A percentile compares a stretch with the other conserved stretches of the same genome.
Evolutionary conservation across 352 stramenopile species (phyloP).

Genomic region (Globisporangium ultimum): DNA sequence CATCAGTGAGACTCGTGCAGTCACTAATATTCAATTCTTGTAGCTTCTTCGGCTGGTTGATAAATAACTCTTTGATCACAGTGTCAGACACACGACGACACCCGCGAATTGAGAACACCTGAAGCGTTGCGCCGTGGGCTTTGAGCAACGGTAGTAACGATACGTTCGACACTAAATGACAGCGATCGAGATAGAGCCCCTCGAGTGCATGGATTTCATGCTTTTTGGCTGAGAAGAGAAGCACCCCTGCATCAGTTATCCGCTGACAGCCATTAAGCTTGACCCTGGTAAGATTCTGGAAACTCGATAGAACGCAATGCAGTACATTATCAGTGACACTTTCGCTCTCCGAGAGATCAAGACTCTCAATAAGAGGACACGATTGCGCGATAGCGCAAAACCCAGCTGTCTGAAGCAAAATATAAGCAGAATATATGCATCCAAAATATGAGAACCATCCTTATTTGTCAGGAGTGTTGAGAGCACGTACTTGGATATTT

Average conservation of each 20-base stretch:
- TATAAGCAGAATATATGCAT: background rate
- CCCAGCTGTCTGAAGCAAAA: slow-evolving; percentile 45
- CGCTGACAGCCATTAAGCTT: slow-evolving; percentile 42
- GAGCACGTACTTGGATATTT: slow-evolving; percentile 29
- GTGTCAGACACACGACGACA: slow-evolving; percentile 34
- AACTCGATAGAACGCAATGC: slow-evolving; percentile 22
- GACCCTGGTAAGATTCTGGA: slow-evolving; percentile 36
- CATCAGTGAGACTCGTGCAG: slow-evolving; percentile 47
- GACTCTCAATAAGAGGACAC: slow-evolving; percentile 24
- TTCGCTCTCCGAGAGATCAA: slow-evolving; percentile 44
- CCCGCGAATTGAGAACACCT: slow-evolving; percentile 36
- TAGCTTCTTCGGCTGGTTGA: slow-evolving; percentile 37
- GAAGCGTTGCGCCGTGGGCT: slow-evolving; percentile 23
- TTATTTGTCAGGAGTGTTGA: slow-evolving; percentile 7
- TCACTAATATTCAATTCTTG: slow-evolving; percentile 58
- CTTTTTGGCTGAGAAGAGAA: slow-evolving; percentile 36
- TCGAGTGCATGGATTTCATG: slow-evolving; percentile 19
- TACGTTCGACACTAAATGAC: slow-evolving; percentile 34
- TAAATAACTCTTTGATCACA: slow-evolving; percentile 48
- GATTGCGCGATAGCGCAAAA: slow-evolving; percentile 25
- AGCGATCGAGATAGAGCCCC: slow-evolving; percentile 43
- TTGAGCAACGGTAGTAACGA: slow-evolving; percentile 38
- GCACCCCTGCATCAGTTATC: slow-evolving; percentile 54
- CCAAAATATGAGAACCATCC: background rate
- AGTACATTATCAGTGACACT: slow-evolving; percentile 57